phyloP scores from a whole-genome alignment of 441 rosid genomes.

The Erodium chrysanthum region DNA sequence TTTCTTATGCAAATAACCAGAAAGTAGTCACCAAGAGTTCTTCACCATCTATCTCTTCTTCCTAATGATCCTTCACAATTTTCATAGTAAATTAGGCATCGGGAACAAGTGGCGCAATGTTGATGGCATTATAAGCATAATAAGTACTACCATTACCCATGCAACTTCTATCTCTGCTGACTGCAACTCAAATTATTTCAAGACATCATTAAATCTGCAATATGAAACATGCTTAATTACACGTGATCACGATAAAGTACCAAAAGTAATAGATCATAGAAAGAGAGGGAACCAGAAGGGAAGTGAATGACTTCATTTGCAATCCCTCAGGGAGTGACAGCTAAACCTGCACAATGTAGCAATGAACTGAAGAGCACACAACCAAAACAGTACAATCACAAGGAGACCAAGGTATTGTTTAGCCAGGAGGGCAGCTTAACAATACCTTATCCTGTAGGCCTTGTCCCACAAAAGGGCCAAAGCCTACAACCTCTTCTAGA shows the following conservation, averaged over 20 bases:
- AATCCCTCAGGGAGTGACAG: not conserved
- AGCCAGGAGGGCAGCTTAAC: no score
- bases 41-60: not conserved
- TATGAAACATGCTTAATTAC: not conserved
- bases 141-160: not conserved
- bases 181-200: not conserved
- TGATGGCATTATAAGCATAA: not conserved
- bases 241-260: not conserved
- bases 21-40: not conserved
- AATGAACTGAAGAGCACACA: not conserved
- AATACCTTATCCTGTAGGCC: no score
- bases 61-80: not conserved
- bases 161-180: not conserved
- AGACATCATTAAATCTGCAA: not conserved
- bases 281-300: not conserved
- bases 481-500: slow-evolving; percentile 1
- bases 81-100: not conserved
- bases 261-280: not conserved
- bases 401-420: not conserved
- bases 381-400: not conserved
- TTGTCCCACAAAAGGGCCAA: not conserved
- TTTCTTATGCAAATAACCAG: not conserved
- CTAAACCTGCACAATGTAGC: slow-evolving; percentile 1
- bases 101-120: not conserved
- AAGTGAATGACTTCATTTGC: not conserved